Evolutionary conservation across 805 yeast genomes (phyloP).

Genomic region (Suhomyces canberraensis): DNA sequence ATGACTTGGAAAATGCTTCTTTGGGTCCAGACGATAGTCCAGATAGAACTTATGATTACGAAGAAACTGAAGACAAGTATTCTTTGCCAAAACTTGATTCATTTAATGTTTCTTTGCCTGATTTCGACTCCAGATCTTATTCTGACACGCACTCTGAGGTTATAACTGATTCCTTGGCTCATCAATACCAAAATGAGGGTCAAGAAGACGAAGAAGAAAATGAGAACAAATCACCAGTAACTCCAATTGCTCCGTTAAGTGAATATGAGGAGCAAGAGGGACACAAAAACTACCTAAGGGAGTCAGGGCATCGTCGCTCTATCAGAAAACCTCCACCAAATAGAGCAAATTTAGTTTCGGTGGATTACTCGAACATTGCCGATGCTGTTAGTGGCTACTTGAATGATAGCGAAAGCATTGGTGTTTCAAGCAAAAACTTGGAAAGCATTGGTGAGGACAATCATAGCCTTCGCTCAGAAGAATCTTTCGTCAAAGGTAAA

Average conservation of each 20-base stretch:
- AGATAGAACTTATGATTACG: not conserved
- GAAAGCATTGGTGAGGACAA: slow-evolving; percentile 4
- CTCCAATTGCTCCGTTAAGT: slow-evolving; percentile 26
- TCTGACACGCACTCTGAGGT: not conserved
- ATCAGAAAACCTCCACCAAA: slow-evolving; percentile 36
- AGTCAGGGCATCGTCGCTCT: slow-evolving; percentile 28
- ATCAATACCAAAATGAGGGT: not conserved
- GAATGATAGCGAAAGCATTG: slow-evolving; percentile 13
- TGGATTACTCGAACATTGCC: slow-evolving; percentile 27
- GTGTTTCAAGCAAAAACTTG: not conserved
- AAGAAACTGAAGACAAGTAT: not conserved
- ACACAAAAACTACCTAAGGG: slow-evolving; percentile 22
- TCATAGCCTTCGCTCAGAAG: not conserved
- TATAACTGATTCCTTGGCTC: not conserved
- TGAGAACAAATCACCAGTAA: slow-evolving; percentile 9
- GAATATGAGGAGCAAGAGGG: slow-evolving; percentile 17
- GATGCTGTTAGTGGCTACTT: slow-evolving; percentile 33
- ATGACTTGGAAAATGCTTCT: slow-evolving; percentile 27
- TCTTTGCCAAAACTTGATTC: slow-evolving; percentile 22
- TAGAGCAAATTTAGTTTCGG: slow-evolving; percentile 20
- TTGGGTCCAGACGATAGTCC: not conserved
- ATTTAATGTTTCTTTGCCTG: slow-evolving; percentile 25
- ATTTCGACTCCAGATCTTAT: slow-evolving; percentile 21
- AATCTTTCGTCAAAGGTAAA: not conserved
- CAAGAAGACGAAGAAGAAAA: slow-evolving; percentile 2